Percentiles rank a stretch among this genome's conserved stretches.
Conservation (phyloP, 371 early-diverging fungal genomes). For the Batkoa obscura region DNA sequence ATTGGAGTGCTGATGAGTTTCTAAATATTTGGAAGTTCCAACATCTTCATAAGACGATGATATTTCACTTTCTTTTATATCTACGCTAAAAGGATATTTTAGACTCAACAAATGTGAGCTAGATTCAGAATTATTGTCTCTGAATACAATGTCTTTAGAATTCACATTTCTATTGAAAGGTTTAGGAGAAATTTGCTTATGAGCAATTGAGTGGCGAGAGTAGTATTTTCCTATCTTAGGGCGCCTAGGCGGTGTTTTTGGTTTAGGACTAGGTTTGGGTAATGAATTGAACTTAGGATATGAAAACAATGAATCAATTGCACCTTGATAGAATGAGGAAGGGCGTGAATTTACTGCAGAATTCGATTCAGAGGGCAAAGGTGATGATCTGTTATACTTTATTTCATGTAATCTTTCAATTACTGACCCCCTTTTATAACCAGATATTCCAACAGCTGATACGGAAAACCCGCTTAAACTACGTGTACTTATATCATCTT, state of each 20-base stretch:
- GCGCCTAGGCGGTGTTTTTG: background rate
- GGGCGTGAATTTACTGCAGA: background rate
- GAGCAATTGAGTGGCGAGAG: background rate
- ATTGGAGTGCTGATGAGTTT: no score
- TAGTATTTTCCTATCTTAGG: background rate
- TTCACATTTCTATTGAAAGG: background rate
- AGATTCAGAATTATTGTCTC: no score
- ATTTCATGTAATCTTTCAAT: slow-evolving; percentile 4
- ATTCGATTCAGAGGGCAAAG: background rate
- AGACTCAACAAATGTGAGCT: no score
- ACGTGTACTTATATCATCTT: slow-evolving; percentile 1
- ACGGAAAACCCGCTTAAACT: background rate
- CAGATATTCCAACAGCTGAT: background rate
- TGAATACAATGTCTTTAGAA: no score
- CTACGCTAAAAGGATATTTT: no score
- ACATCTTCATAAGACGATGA: no score
- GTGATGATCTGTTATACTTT: background rate
- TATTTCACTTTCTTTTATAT: no score
- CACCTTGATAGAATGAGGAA: background rate
- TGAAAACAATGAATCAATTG: background rate
- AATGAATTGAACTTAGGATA: no score
- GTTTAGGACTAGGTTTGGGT: no score
- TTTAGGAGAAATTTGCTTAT: background rate
- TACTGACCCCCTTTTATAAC: background rate
- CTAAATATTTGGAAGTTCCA: no score